Base-by-base conservation (phyloP, 768 basidiomycete species). In the Fistulinella prunicolor region DNA sequence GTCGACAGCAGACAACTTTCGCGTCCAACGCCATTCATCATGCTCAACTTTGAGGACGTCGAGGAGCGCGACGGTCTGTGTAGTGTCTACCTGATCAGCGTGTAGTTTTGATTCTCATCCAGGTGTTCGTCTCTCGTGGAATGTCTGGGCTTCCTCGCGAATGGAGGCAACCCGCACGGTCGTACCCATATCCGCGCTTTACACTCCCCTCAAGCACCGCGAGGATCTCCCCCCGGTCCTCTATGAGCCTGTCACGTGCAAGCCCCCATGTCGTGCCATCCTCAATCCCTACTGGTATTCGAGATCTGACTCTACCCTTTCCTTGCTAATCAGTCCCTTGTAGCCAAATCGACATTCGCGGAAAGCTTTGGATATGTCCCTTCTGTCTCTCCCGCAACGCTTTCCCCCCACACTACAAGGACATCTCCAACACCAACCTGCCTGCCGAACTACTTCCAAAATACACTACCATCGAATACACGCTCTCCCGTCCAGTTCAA, bases 391-490 rank as follows among this genome's bases (percentile, higher is more conserved):
- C 89, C 29, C 86, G 96, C 50, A 99, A 98, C 67, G 83, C 94
- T 3, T 97, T 99, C 73, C 96, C 96, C 5, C 89, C 91, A 0
- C 95, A 99, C 68, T 99, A 99, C 79, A 95, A 96, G 72, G 95
- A 98, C 65, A 95, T 99, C 56, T 93, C 94, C 39, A 88, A 87
- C 70, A 94, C 89, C 56, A 98, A 98, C 70, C 80, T 98, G 17
- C 96, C 96, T 42, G 88, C 94, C 13, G 96, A 99, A 67, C 80
- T 99, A 24, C 71, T 98, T 32, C 94, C 95, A 63, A 94, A 96
- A 71, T 98, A 97, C 77, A 98, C 96, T 26, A 99, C 96, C 8
- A 96, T 99, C 70, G 96, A 99, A 72, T 99, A 99, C 74, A 98
- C 95, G n/a, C 86, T 98, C 39, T 78, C 87, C 21, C 83, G 95